These are phyloP conservation scores for Yamadazyma mexicana DNA, from an alignment of 1,139 yeast species.

Conservation along the genomic window DNA sequence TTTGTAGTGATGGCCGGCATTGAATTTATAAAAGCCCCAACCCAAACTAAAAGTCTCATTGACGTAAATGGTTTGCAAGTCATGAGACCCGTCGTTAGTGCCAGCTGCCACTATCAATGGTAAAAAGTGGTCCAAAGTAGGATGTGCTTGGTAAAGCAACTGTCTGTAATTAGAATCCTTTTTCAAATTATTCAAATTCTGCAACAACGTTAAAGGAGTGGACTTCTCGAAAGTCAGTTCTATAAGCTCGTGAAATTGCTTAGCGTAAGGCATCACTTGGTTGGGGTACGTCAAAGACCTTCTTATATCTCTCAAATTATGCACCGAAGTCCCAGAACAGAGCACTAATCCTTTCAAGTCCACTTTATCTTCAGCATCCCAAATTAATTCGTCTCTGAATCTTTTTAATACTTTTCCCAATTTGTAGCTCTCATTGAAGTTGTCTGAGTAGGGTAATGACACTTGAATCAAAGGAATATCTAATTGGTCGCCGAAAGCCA, in stretches of 20 bases:
- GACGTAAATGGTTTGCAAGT: constrained; percentile 48
- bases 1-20: not conserved
- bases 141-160: constrained; percentile 60
- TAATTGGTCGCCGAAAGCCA: constrained; percentile 66
- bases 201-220: constrained; percentile 24
- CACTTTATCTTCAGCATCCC: constrained; percentile 27
- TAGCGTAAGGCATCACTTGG: constrained; percentile 45
- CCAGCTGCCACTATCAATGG: constrained; percentile 74
- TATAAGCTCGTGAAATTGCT: constrained; percentile 16
- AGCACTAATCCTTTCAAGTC: constrained; percentile 50
- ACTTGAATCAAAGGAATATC: constrained; percentile 55
- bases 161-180: constrained; percentile 21
- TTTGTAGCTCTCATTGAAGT: constrained; percentile 49
- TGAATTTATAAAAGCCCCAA: constrained; percentile 64
- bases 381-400: constrained; percentile 46
- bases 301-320: constrained; percentile 61
- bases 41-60: constrained; percentile 51
- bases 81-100: constrained; percentile 36
- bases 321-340: constrained; percentile 79
- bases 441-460: constrained; percentile 52
- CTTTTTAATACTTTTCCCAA: constrained; percentile 56
- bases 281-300: constrained; percentile 19
- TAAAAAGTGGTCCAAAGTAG: constrained; percentile 70
- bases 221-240: constrained; percentile 12
- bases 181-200: constrained; percentile 32